A percentile compares a stretch with the other conserved stretches of the same genome.
Conservation (phyloP, 1,284 basidiomycete species). For the Sanghuangporus sanghuang region DNA sequence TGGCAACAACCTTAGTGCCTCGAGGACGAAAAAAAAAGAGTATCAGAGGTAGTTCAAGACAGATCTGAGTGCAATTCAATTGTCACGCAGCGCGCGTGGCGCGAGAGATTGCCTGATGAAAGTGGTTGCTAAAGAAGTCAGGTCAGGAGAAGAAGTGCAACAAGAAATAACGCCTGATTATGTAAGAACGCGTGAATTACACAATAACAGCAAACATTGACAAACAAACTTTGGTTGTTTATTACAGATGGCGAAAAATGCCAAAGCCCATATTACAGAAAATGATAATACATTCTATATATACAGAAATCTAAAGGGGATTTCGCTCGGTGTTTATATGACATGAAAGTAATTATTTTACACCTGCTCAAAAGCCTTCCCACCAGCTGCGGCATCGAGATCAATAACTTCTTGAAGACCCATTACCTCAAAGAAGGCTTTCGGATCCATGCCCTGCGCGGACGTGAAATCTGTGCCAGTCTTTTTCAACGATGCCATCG, state of each 20-base stretch:
- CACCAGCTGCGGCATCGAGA: conserved; percentile 57
- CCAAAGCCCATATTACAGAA: background rate
- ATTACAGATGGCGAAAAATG: background rate
- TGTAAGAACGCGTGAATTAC: background rate
- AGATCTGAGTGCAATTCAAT: background rate
- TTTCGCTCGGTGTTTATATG: background rate
- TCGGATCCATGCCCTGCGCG: conserved; percentile 72
- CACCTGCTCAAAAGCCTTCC: conserved; percentile 47
- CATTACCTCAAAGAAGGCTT: conserved; percentile 72
- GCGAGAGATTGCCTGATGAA: background rate
- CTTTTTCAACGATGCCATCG: conserved; percentile 69
- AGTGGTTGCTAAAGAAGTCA: background rate
- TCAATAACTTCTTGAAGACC: conserved; percentile 52
- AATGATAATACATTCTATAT: background rate
- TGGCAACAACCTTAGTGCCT: background rate
- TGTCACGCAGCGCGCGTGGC: background rate
- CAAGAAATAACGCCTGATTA: background rate
- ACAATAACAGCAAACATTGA: background rate
- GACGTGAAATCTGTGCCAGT: conserved; percentile 67
- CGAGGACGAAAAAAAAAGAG: background rate
- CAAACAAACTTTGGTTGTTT: background rate
- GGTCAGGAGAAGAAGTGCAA: background rate
- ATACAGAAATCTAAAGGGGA: background rate
- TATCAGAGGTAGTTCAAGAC: too few species aligned
- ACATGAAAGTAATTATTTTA: conserved; percentile 23